These are phyloP conservation scores for Heterotrichella gracilis DNA, from an alignment of 352 stramenopile species.

Conservation along the genomic window DNA sequence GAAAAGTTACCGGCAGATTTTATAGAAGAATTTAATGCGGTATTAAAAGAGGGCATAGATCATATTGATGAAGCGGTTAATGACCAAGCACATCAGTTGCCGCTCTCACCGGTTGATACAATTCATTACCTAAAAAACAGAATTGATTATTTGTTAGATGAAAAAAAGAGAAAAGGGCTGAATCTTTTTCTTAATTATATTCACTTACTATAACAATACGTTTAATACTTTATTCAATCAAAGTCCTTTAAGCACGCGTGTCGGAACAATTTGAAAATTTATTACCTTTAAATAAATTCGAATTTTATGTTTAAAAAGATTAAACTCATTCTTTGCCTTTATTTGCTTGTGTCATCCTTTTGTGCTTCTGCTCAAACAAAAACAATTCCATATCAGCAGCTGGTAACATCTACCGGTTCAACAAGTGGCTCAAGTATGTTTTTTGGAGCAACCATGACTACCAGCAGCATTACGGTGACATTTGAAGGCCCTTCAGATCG, in stretches of 20 bases:
- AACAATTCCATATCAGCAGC: not conserved
- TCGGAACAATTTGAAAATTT: no score
- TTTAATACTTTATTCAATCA: no score
- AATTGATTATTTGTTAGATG: not conserved
- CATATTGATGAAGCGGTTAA: not conserved
- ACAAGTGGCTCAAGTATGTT: not conserved
- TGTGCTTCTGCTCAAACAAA: not conserved
- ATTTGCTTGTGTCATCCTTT: not conserved
- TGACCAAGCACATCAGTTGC: not conserved
- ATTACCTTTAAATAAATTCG: no score
- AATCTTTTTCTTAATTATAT: not conserved
- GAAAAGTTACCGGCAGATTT: not conserved
- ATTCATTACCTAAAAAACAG: not conserved
- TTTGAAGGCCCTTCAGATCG: not conserved
- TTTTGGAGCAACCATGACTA: not conserved
- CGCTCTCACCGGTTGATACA: not conserved
- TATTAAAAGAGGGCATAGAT: not conserved
- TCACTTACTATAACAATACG: not conserved
- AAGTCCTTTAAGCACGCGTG: no score
- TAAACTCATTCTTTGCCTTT: no score
- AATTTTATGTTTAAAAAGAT: no score
- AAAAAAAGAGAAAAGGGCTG: not conserved
- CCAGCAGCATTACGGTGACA: not conserved
- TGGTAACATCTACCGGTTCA: not conserved
- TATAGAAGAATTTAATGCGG: slow-evolving; percentile 3